Evolutionary conservation across 1,284 basidiomycete genomes (phyloP).

Genomic region (Cryptococcus sp.): DNA sequence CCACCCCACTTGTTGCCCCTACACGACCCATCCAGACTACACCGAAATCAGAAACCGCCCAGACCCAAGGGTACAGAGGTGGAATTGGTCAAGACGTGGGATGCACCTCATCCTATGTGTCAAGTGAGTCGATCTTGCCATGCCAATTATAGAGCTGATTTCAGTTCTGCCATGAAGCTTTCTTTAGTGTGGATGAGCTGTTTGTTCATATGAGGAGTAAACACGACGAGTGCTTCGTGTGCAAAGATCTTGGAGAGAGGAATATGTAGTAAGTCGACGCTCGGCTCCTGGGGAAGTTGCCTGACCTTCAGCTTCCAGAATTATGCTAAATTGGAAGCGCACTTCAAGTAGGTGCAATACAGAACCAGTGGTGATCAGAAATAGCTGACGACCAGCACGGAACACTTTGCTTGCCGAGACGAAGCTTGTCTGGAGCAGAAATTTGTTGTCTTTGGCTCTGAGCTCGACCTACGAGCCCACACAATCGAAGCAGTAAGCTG

Average conservation of each 20-base stretch:
- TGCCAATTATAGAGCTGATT: constrained; percentile 20
- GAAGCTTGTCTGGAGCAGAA: constrained; percentile 74
- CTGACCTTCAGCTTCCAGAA: constrained; percentile 62
- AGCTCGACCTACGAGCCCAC: constrained; percentile 87
- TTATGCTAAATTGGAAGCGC: constrained; percentile 63
- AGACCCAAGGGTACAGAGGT: constrained; percentile 35
- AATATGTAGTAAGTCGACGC: constrained; percentile 74
- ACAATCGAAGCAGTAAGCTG: constrained; percentile 56
- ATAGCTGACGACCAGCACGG: constrained; percentile 27
- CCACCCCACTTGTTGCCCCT: constrained; percentile 62
- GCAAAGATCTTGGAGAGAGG: constrained; percentile 70
- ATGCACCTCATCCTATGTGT: constrained; percentile 49
- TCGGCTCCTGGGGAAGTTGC: background rate
- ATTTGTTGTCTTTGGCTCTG: constrained; percentile 88
- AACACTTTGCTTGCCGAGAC: constrained; percentile 75
- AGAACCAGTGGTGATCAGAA: background rate
- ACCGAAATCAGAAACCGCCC: constrained; percentile 49
- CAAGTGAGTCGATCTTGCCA: constrained; percentile 47
- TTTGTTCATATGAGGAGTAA: constrained; percentile 87
- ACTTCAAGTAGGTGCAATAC: constrained; percentile 37
- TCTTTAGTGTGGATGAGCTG: constrained; percentile 88
- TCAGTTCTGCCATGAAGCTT: constrained; percentile 84
- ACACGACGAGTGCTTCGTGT: constrained; percentile 97
- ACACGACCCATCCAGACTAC: constrained; percentile 72
- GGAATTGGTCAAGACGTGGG: constrained; percentile 44